A percentile compares a stretch with the other conserved stretches of the same genome.
phyloP scores from a whole-genome alignment of 257 asterid genomes.

The Capsicum pubescens region DNA sequence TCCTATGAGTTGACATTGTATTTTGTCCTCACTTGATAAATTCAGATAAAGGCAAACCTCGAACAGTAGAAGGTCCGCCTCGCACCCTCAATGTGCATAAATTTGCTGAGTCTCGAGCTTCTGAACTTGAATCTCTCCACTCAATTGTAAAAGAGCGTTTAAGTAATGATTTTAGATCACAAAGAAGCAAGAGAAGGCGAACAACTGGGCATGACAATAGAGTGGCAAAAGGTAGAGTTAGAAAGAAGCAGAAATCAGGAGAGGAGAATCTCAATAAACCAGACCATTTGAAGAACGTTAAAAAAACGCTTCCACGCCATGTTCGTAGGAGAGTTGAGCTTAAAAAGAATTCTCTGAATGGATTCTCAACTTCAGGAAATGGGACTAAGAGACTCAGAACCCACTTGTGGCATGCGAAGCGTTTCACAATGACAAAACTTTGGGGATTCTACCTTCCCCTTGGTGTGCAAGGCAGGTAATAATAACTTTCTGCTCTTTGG shows the following conservation, averaged over 20 bases:
- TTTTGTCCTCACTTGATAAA: conserved; percentile 39
- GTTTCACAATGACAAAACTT: conserved; percentile 71
- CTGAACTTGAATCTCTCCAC: conserved; percentile 76
- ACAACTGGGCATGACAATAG: conserved; percentile 78
- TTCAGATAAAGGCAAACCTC: conserved; percentile 44
- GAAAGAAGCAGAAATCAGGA: conserved; percentile 50
- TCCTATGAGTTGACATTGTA: not conserved
- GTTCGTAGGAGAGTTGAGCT: conserved; percentile 71
- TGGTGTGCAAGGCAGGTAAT: conserved; percentile 83
- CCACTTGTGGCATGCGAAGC: conserved; percentile 95
- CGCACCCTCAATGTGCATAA: conserved; percentile 68
- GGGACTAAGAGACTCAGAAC: conserved; percentile 88
- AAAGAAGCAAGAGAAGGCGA: conserved; percentile 79
- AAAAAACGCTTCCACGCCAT: conserved; percentile 59
- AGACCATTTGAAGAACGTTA: conserved; percentile 40
- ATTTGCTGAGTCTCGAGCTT: conserved; percentile 77
- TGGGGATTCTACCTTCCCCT: conserved; percentile 91
- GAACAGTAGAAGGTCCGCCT: conserved; percentile 55
- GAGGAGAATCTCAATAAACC: conserved; percentile 28
- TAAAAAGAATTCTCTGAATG: conserved; percentile 58
- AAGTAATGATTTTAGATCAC: conserved; percentile 62
- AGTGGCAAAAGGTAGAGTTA: conserved; percentile 46
- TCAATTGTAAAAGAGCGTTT: conserved; percentile 61
- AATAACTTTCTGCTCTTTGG: not conserved
- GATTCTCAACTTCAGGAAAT: conserved; percentile 77